Conservation (phyloP, 2,329 filamentous ascomycete genomes). For the Colletotrichum gloeosporioides region DNA sequence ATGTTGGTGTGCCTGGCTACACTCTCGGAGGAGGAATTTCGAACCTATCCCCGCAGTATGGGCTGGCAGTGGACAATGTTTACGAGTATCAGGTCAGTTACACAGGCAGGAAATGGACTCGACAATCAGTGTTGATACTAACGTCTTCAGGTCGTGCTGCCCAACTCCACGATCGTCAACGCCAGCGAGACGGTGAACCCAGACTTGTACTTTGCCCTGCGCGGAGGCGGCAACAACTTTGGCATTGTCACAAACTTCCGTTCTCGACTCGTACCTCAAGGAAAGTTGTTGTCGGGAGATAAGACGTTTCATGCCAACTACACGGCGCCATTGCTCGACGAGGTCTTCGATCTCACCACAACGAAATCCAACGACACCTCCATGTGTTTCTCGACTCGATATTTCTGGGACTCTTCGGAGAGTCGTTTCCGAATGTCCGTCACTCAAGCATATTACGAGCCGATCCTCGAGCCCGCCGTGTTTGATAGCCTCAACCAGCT, state of each 20-base stretch:
- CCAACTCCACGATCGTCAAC: background rate
- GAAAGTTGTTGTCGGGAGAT: background rate
- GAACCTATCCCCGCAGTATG: background rate
- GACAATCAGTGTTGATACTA: no score
- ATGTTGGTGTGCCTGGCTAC: background rate
- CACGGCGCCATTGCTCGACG: fast-evolving
- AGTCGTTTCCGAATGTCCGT: background rate
- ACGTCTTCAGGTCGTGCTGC: background rate
- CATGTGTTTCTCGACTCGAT: background rate
- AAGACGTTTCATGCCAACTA: background rate
- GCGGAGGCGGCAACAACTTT: background rate
- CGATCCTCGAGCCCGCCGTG: background rate
- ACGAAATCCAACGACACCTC: background rate
- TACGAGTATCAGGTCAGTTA: background rate
- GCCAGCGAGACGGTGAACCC: background rate
- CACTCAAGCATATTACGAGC: background rate
- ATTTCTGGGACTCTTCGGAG: background rate
- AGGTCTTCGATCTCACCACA: background rate
- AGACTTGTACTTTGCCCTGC: background rate
- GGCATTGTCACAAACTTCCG: background rate
- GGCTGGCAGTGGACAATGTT: background rate
- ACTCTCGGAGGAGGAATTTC: background rate
- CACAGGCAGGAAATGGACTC: no score
- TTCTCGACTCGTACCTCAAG: background rate
- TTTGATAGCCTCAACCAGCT: background rate